A percentile compares a stretch with the other conserved stretches of the same genome.
These are phyloP conservation scores for Apiospora aurea DNA, from an alignment of 2,329 filamentous ascomycete species.

Conservation along the genomic window DNA sequence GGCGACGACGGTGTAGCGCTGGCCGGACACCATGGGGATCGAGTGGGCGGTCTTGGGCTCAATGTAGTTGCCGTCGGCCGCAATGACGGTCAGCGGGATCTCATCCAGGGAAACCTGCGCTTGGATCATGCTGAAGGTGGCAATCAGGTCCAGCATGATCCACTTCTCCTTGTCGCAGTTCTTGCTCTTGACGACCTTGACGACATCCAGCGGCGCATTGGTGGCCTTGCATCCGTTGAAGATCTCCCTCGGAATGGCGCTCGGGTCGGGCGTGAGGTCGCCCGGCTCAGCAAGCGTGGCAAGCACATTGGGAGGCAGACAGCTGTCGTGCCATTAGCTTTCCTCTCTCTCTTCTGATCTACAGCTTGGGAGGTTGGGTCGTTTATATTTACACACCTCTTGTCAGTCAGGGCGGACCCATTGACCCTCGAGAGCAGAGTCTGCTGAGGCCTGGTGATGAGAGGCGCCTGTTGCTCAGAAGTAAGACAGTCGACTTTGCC, in stretches of 20 bases:
- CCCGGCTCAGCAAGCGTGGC: conserved; percentile 40
- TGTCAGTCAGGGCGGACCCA: conserved; percentile 48
- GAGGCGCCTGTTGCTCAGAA: background rate
- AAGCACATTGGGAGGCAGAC: conserved; percentile 50
- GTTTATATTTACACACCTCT: conserved; percentile 42
- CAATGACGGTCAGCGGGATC: conserved; percentile 60
- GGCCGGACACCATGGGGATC: conserved; percentile 57
- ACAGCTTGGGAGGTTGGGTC: background rate
- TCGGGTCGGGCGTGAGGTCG: conserved; percentile 39
- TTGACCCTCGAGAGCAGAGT: conserved; percentile 39
- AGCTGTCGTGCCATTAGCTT: conserved; percentile 29
- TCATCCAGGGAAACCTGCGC: conserved; percentile 58
- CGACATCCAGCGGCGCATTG: conserved; percentile 50
- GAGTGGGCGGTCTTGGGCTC: conserved; percentile 57
- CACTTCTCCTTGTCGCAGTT: conserved; percentile 45
- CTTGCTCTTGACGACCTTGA: conserved; percentile 45
- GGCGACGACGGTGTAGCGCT: conserved; percentile 60
- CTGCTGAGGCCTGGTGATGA: conserved; percentile 44
- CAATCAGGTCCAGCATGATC: conserved; percentile 63
- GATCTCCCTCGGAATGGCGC: conserved; percentile 49
- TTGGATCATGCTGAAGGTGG: conserved; percentile 55
- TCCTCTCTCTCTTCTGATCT: background rate
- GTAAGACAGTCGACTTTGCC: conserved; percentile 45
- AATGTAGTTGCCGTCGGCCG: conserved; percentile 62
- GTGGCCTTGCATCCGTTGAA: conserved; percentile 56